Percentiles rank a stretch among this genome's conserved stretches.
Conservation (phyloP, 306 rosid genomes). For the Vicia sativa region DNA sequence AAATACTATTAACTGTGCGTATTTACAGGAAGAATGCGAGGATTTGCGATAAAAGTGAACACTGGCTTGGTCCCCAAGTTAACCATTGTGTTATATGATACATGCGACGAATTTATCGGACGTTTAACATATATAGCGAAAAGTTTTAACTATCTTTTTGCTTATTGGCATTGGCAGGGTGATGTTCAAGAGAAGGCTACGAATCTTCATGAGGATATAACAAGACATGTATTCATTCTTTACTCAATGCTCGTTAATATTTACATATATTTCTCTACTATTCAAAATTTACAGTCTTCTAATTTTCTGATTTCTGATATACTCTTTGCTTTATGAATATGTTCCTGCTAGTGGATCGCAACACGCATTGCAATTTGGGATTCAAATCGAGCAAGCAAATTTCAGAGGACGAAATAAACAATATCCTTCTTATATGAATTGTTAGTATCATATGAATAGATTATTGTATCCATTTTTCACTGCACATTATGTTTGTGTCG, state of each 20-base stretch:
- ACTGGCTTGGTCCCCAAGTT: slow-evolving; percentile 47
- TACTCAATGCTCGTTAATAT: background rate
- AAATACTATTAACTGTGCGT: slow-evolving; percentile 28
- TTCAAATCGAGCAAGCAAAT: slow-evolving; percentile 43
- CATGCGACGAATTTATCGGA: background rate
- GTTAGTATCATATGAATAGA: background rate
- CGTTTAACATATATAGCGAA: background rate
- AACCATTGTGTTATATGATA: slow-evolving; percentile 54
- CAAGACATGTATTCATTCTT: slow-evolving; percentile 58
- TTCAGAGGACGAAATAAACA: slow-evolving; percentile 36
- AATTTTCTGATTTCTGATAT: background rate
- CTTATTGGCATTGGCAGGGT: slow-evolving; percentile 45
- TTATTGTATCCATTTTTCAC: too few species aligned
- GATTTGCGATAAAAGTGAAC: slow-evolving; percentile 57
- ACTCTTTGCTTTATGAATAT: slow-evolving; percentile 1
- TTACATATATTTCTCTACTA: background rate
- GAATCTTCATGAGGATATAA: slow-evolving; percentile 61
- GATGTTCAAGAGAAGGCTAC: slow-evolving; percentile 72
- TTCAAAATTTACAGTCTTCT: background rate
- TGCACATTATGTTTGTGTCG: too few species aligned
- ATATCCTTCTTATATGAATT: slow-evolving; percentile 46
- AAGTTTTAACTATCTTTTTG: slow-evolving; percentile 6
- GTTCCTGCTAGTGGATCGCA: slow-evolving; percentile 38
- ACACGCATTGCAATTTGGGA: slow-evolving; percentile 36
- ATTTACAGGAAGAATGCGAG: slow-evolving; percentile 69